These are phyloP conservation scores for Curvularia sp. DNA, from an alignment of 2,329 filamentous ascomycete species.

Conservation along the genomic window DNA sequence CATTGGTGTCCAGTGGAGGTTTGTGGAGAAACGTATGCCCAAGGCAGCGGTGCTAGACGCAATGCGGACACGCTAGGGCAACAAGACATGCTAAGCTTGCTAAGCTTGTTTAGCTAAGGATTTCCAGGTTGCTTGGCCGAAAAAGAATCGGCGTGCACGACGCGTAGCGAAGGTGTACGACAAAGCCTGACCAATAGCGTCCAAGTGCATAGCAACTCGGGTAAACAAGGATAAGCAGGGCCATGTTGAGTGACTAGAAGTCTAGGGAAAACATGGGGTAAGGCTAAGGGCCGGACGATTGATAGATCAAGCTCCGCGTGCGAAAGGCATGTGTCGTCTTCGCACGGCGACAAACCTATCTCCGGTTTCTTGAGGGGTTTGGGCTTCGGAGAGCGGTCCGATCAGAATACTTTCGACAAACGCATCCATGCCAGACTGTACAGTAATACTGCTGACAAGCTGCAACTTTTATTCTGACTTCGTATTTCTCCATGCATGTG, in stretches of 20 bases:
- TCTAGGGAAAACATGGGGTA: not conserved
- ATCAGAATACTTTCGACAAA: not conserved
- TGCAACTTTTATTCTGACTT: not conserved
- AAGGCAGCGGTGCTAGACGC: not conserved
- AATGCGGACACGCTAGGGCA: slow-evolving; percentile 5
- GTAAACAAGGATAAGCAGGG: not conserved
- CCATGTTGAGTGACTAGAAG: not conserved
- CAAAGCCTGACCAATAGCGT: slow-evolving; percentile 18
- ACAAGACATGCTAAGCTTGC: slow-evolving; percentile 15
- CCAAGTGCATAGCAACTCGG: too few relatives aligned
- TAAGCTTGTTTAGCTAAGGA: too few relatives aligned
- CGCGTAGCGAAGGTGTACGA: slow-evolving; percentile 24
- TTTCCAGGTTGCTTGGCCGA: slow-evolving; percentile 26
- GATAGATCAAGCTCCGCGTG: not conserved
- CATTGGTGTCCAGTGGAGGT: slow-evolving; percentile 7
- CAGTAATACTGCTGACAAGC: not conserved
- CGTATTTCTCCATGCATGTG: not conserved
- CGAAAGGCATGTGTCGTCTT: not conserved
- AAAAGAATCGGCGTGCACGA: not conserved
- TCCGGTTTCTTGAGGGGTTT: not conserved
- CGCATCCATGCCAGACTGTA: not conserved
- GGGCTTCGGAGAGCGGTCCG: not conserved
- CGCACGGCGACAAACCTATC: not conserved
- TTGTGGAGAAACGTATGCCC: not conserved
- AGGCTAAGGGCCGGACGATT: not conserved